These are phyloP conservation scores for Geotrichum citri-aurantii DNA, from an alignment of 1,139 yeast genomes.

Conservation along the genomic window DNA sequence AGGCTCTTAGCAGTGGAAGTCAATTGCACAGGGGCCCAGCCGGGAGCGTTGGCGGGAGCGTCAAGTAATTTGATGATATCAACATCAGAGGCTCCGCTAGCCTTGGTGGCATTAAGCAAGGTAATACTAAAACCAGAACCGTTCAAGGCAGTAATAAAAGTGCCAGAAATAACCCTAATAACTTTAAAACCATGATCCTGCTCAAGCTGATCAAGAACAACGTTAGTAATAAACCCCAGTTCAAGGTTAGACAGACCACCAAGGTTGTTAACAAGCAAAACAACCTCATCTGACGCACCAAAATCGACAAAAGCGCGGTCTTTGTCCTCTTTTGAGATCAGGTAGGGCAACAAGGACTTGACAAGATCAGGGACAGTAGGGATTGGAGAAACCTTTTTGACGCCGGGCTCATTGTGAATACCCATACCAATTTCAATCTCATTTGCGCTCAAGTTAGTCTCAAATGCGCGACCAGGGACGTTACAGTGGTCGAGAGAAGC, in stretches of 20 bases:
- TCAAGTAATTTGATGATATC: conserved; percentile 48
- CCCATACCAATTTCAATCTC: conserved; percentile 94
- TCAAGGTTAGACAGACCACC: conserved; percentile 85
- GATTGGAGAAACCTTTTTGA: conserved; percentile 61
- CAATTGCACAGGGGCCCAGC: conserved; percentile 55
- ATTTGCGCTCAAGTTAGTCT: conserved; percentile 47
- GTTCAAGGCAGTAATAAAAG: conserved; percentile 78
- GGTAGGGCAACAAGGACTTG: conserved; percentile 29
- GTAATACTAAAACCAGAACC: conserved; percentile 91
- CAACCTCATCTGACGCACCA: conserved; percentile 54
- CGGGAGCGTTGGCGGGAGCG: conserved; percentile 70
- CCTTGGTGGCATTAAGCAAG: conserved; percentile 56
- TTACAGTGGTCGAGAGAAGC: conserved; percentile 86
- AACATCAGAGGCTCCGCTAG: conserved; percentile 32
- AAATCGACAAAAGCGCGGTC: conserved; percentile 50
- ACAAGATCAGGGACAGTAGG: conserved; percentile 44
- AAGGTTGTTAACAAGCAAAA: conserved; percentile 65
- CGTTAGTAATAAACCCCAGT: conserved; percentile 56
- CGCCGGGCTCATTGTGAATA: conserved; percentile 92
- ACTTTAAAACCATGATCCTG: conserved; percentile 53
- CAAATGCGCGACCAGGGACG: conserved; percentile 71
- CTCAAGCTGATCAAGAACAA: conserved; percentile 42
- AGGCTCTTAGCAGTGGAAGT: conserved; percentile 38
- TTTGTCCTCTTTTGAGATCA: conserved; percentile 30
- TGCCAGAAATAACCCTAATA: conserved; percentile 59